These are phyloP conservation scores for Amanita phalloides DNA, from an alignment of 768 basidiomycete species.

Conservation along the genomic window DNA sequence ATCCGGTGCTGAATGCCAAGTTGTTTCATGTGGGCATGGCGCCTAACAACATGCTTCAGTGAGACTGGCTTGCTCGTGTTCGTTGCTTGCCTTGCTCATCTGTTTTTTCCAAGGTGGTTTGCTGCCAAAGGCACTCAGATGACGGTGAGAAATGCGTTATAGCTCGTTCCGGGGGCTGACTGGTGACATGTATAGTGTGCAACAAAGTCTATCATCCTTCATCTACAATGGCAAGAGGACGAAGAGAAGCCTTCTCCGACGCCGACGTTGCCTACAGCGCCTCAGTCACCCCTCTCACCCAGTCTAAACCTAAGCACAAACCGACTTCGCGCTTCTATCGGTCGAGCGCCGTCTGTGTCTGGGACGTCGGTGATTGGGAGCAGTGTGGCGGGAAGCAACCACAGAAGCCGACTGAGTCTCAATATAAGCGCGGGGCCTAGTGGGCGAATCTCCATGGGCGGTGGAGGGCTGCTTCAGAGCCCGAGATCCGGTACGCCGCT, in stretches of 20 bases:
- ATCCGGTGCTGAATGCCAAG: conserved; percentile 56
- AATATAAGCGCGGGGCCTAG: conserved; percentile 12
- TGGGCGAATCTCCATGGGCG: not conserved
- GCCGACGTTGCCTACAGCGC: conserved; percentile 9
- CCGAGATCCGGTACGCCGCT: conserved; percentile 28
- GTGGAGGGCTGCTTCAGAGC: not conserved
- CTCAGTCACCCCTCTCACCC: conserved; percentile 8
- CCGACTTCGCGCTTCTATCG: conserved; percentile 13
- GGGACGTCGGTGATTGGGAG: conserved; percentile 26
- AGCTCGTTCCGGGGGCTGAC: not conserved
- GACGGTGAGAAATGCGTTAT: conserved; percentile 45
- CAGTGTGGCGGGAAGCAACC: conserved; percentile 14
- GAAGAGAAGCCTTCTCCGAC: conserved; percentile 18
- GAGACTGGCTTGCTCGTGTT: conserved; percentile 10
- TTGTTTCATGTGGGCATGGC: conserved; percentile 71
- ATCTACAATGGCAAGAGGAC: conserved; percentile 78
- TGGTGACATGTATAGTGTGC: conserved; percentile 48
- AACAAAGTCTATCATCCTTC: conserved; percentile 78
- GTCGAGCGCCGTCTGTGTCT: conserved; percentile 34
- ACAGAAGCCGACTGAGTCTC: conserved; percentile 29
- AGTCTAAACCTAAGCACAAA: conserved; percentile 10
- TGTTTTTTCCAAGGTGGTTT: conserved; percentile 51
- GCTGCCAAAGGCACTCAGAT: conserved; percentile 85
- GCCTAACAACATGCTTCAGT: conserved; percentile 84
- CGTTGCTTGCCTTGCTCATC: not conserved